These are phyloP conservation scores for Dispira simplex DNA, from an alignment of 192 early-diverging fungal genomes.

Conservation along the genomic window DNA sequence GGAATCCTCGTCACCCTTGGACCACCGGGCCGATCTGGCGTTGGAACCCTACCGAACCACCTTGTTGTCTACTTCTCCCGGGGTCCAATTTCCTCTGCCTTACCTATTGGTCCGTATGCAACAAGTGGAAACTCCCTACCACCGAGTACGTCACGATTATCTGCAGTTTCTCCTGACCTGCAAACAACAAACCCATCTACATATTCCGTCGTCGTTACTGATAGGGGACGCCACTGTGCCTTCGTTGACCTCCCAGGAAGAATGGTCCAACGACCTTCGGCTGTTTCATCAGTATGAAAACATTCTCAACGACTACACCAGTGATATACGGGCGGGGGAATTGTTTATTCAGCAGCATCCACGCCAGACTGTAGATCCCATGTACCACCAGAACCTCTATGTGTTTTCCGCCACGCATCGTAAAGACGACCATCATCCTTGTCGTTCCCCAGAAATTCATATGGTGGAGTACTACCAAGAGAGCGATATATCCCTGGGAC, in stretches of 20 bases:
- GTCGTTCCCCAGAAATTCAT: slow-evolving; percentile 55
- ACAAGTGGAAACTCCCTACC: slow-evolving; percentile 30
- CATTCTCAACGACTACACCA: slow-evolving; percentile 25
- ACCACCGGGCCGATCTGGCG: slow-evolving; percentile 18
- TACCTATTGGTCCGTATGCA: slow-evolving; percentile 55
- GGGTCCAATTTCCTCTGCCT: slow-evolving; percentile 73
- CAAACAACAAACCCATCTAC: slow-evolving; percentile 1
- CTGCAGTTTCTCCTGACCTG: background rate
- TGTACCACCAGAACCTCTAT: slow-evolving; percentile 31
- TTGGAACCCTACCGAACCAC: slow-evolving; percentile 46
- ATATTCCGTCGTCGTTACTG: slow-evolving; percentile 2
- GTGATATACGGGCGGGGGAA: slow-evolving; percentile 23
- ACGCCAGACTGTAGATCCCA: slow-evolving; percentile 20
- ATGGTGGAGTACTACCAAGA: slow-evolving; percentile 61
- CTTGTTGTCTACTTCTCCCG: slow-evolving; percentile 77
- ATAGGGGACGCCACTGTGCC: background rate
- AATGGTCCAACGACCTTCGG: slow-evolving; percentile 23
- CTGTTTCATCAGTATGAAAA: slow-evolving; percentile 30
- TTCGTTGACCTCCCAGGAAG: slow-evolving; percentile 27
- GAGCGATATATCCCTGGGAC: slow-evolving; percentile 74
- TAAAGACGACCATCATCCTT: slow-evolving; percentile 28
- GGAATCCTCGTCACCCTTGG: background rate
- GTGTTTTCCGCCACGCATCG: slow-evolving; percentile 27
- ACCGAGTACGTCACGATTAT: slow-evolving; percentile 4
- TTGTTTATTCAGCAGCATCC: slow-evolving; percentile 24